Conservation (phyloP, 768 basidiomycete species). For the Pisolithus tinctorius region DNA sequence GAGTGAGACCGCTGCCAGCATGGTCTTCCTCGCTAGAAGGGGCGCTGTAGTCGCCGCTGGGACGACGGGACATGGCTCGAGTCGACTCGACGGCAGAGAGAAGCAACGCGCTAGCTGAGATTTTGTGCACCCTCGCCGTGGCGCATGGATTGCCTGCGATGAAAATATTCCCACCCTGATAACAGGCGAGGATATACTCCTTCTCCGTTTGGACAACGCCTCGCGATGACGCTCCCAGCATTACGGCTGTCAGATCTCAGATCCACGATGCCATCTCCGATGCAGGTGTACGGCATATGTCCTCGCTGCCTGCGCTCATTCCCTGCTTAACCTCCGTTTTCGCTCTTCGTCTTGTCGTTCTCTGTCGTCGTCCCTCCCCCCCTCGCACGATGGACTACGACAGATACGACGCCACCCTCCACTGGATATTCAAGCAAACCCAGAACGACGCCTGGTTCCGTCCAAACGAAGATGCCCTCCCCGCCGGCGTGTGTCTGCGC, state of each 20-base stretch:
- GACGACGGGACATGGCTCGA: constrained; percentile 3
- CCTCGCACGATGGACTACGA: constrained; percentile 24
- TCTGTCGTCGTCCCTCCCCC: constrained; percentile 1
- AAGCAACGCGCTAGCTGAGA: constrained; percentile 7
- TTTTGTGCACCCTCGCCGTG: constrained; percentile 2
- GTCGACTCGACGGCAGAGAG: constrained; percentile 9
- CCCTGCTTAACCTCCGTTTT: constrained; percentile 4
- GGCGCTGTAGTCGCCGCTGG: constrained; percentile 9
- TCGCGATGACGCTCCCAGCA: neutral
- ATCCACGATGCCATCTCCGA: neutral
- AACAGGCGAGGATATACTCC: neutral
- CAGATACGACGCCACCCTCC: constrained; percentile 26
- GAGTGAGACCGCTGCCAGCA: constrained; percentile 19
- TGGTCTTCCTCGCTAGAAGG: constrained; percentile 25
- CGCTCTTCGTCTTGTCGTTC: neutral
- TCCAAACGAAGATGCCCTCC: constrained; percentile 40
- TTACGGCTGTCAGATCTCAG: neutral
- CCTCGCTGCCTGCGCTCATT: neutral
- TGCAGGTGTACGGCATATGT: no score
- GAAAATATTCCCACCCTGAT: neutral
- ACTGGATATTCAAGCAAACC: constrained; percentile 27
- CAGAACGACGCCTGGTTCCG: constrained; percentile 49
- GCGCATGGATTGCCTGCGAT: neutral
- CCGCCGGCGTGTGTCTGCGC: constrained; percentile 44
- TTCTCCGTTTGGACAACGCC: neutral